Percentiles rank a stretch among this genome's conserved stretches.
Conservation (phyloP, 2,329 filamentous ascomycete species). For the Pestalotiopsis sp. region DNA sequence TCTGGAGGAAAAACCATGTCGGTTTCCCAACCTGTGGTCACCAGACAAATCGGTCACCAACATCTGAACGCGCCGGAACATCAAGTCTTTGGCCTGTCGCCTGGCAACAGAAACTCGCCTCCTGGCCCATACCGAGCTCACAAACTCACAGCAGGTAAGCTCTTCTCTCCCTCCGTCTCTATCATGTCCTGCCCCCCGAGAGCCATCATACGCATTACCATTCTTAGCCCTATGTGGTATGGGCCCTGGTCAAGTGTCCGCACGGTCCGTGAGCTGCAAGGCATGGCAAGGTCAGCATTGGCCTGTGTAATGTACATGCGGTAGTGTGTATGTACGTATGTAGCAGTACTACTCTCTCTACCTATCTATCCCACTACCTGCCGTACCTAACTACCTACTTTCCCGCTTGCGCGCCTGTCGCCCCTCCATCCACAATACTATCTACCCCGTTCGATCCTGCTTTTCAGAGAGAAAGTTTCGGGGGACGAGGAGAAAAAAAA, state of each 20-base stretch:
- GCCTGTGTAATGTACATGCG: not conserved
- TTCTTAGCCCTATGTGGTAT: not conserved
- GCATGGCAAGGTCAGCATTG: not conserved
- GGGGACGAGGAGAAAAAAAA: not conserved
- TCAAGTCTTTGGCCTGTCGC: not conserved
- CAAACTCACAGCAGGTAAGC: slow-evolving; percentile 7
- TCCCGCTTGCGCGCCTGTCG: not conserved
- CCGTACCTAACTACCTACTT: not conserved
- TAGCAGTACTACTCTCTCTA: too few relatives aligned
- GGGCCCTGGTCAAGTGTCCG: not conserved
- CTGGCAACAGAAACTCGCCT: not conserved
- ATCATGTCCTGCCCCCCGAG: not conserved
- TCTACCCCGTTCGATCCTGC: not conserved
- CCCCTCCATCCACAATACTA: not conserved
- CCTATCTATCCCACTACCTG: too few relatives aligned
- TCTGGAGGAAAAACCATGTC: not conserved
- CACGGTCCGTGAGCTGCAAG: not conserved
- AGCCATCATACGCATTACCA: not conserved
- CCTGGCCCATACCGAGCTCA: not conserved
- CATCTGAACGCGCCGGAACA: not conserved
- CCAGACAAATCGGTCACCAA: slow-evolving; percentile 1
- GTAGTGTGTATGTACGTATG: too few relatives aligned
- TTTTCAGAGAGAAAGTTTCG: not conserved
- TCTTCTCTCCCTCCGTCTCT: not conserved
- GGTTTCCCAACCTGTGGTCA: not conserved